Evolutionary conservation across 148 eudicot species (phyloP), one percentile per base, ranked within the genome.

Genomic region (Linanthus parryae): DNA sequence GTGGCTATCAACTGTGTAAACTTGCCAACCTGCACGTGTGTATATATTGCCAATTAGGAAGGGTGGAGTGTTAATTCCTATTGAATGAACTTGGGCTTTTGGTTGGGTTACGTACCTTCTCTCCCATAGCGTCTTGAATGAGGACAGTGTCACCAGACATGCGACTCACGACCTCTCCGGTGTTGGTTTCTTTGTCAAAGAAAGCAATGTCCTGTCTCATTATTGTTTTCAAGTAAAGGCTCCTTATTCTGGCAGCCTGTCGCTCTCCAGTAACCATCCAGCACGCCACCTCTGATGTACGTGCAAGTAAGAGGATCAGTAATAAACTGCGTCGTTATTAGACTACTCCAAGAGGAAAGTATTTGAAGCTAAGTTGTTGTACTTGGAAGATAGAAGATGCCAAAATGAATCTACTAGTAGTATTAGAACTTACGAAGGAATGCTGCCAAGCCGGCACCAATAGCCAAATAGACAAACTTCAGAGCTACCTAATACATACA

Each of bases 251-350:
- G 38, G 82, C 76, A n/a, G 82, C 82, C 54, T 84, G 94, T 40
- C 84, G 65, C 71, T 84, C 89, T 43, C 85, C 95, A 0, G 86
- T 82, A 11, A 82, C 72, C 83, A 79, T 82, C 85, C 90, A 82
- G 56, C 83, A 76, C 39, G 75, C 64, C 53, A 85, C 79, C 85
- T 85, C 95, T 78, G 48, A 30, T 24, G 35, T 17, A 25, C 8
- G 14, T 36, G 20, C 48, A 17, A 11, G 16, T 22, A 36, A 38
- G 21, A 20, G 34, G 7, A 19, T 3, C 0, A 18, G 14, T 4
- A 14, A 17, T 3, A 12, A 29, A 11, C 10, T 8, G n/a, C 29
- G 2, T 49, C 2, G 37, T 19, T 9, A 13, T 30, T 17, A 15
- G 12, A 18, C 29, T 31, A 31, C 10, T 11, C 19, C 29, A 10